Evolutionary conservation across 1,284 basidiomycete species (phyloP).

Genomic region (Trametes hirsuta): DNA sequence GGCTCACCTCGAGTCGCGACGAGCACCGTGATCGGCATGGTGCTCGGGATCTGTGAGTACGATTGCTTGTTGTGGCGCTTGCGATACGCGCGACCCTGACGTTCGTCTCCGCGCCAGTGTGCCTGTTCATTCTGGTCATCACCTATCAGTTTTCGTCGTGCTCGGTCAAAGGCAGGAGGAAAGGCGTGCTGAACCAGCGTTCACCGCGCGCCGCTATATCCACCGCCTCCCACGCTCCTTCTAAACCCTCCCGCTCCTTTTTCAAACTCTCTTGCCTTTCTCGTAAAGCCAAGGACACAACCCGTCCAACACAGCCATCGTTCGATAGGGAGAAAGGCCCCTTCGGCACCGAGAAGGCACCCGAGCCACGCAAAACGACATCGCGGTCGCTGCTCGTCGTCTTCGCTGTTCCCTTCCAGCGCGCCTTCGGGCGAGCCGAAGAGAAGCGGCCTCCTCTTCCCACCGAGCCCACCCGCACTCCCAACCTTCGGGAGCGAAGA

Average conservation of each 20-base stretch:
- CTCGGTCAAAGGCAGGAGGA: constrained; percentile 20
- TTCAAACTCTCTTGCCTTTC: constrained; percentile 1
- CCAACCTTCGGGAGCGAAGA: neutral
- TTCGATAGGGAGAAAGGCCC: constrained; percentile 5
- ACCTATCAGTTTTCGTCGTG: constrained; percentile 33
- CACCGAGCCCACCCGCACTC: constrained; percentile 11
- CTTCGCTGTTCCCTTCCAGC: neutral
- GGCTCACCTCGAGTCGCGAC: constrained; percentile 24
- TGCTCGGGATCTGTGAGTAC: constrained; percentile 32
- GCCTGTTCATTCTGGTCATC: constrained; percentile 32
- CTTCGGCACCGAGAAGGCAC: neutral
- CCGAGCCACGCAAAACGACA: neutral
- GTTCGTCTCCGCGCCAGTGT: constrained; percentile 16
- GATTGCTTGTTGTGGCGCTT: neutral
- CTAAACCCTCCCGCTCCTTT: constrained; percentile 12
- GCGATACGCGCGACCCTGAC: neutral
- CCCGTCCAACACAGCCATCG: neutral
- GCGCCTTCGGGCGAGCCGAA: neutral
- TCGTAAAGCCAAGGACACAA: neutral
- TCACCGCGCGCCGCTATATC: constrained; percentile 11
- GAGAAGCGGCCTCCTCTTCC: neutral
- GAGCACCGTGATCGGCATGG: constrained; percentile 31
- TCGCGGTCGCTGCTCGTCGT: constrained; percentile 15
- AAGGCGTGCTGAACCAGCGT: constrained; percentile 1
- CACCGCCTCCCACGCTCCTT: constrained; percentile 24